Evolutionary conservation across 2,329 filamentous ascomycete species (phyloP).

Genomic region (Aschersonia sp.): DNA sequence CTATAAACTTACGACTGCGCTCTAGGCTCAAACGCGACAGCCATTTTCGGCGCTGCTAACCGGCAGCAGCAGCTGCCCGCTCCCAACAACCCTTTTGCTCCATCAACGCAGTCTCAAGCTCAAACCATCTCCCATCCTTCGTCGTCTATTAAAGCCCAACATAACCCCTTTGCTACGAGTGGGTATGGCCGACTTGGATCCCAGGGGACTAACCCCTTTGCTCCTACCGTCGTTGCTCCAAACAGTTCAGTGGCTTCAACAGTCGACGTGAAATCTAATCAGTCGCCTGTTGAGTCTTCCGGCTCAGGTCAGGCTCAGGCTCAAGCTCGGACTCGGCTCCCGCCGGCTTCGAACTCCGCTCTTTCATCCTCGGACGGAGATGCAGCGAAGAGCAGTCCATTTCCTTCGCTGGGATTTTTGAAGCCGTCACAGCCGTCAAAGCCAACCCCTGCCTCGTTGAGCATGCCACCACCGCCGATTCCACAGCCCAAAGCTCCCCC

Average conservation of each 20-base stretch:
- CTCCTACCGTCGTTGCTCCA: background rate
- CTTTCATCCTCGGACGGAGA: background rate
- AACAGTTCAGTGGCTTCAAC: background rate
- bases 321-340: too few relatives aligned
- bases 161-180: background rate
- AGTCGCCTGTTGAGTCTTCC: background rate
- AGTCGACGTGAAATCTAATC: background rate
- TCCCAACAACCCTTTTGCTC: slow-evolving; percentile 2
- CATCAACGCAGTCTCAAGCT: background rate
- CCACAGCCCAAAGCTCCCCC: slow-evolving; percentile 1
- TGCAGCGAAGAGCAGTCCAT: background rate
- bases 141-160: background rate
- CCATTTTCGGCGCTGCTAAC: slow-evolving; percentile 1
- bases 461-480: slow-evolving; percentile 5
- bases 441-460: background rate
- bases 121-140: background rate
- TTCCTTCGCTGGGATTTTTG: background rate
- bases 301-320: too few relatives aligned
- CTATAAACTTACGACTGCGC: slow-evolving; percentile 1
- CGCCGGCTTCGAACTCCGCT: background rate
- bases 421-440: background rate
- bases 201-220: background rate
- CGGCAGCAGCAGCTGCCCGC: background rate
- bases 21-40: background rate
- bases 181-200: background rate